Evolutionary conservation across 2,329 filamentous ascomycete genomes (phyloP), one percentile per base, ranked within the genome.

Genomic region (Drechslerella stenobrocha): DNA sequence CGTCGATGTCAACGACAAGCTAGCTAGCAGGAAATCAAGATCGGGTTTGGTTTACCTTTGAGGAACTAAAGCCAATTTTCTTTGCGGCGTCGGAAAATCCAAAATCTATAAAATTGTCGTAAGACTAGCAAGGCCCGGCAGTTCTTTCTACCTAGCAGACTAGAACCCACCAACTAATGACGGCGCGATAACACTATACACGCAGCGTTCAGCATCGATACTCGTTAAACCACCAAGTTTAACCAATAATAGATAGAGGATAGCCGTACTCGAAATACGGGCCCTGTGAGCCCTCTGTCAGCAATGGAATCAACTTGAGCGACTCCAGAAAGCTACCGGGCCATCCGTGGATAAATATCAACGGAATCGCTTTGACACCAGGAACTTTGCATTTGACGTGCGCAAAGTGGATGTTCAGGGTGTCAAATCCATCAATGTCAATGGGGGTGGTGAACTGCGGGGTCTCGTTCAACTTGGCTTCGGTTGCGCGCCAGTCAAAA

Each of bases 341-440:
- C 78, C 78, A 79, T 42, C 78, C 78, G 70, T 80, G 78, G 9
- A 77, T 51, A 52, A 79, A 77, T 0, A 79, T 69, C 9, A 79
- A 72, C 1, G 78, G 78, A 20, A 78, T 75, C 4, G 77, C 77
- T 48, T 76, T 73, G 0, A 55, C 50, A 2, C 63, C 52, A n/a
- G 52, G 59, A 2, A 65, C 56, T 2, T 61, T 8, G 7, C 73
- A 75, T 20, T 70, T 60, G 13, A 73, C 69, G 37, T 76, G 75
- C 4, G 74, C 71, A 42, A 76, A 77, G 65, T 77, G 75, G 5
- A 75, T 48, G 9, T 40, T 69, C 5, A 72, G 51, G 9, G 50
- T 22, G 23, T 64, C 71, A 20, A 65, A 65, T 3, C 52, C 65
- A 13, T 53, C 59, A 8, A 59, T 56, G 15, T 66, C 60, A 23